These are phyloP conservation scores for Fraxinus excelsior DNA, from an alignment of 257 asterid species.

Conservation along the genomic window DNA sequence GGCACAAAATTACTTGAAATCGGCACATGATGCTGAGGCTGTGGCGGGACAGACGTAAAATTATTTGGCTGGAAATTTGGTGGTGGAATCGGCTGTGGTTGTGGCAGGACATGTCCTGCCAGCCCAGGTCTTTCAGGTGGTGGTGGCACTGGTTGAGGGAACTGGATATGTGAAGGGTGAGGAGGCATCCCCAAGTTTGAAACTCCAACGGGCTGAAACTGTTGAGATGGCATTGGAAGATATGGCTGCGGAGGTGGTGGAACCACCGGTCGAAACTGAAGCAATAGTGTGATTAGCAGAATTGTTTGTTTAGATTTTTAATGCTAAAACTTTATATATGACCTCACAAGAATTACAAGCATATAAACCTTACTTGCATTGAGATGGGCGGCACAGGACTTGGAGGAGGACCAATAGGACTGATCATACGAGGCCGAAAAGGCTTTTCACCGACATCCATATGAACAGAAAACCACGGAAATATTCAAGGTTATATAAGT, in stretches of 20 bases:
- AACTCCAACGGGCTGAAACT: slow-evolving; percentile 66
- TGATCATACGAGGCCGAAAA: slow-evolving; percentile 60
- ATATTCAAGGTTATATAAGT: slow-evolving; percentile 17
- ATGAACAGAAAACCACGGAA: slow-evolving; percentile 21
- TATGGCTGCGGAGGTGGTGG: slow-evolving; percentile 61
- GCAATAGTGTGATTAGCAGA: slow-evolving; percentile 15
- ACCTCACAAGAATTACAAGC: slow-evolving; percentile 14
- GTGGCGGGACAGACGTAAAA: slow-evolving; percentile 46
- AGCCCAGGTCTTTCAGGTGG: slow-evolving; percentile 54
- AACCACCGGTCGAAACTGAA: slow-evolving; percentile 65
- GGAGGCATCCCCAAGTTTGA: slow-evolving; percentile 63
- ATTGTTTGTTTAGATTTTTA: slow-evolving; percentile 13
- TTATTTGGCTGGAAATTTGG: slow-evolving; percentile 56
- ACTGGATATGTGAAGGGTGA: slow-evolving; percentile 57
- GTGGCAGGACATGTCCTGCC: slow-evolving; percentile 55
- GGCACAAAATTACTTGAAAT: slow-evolving; percentile 62
- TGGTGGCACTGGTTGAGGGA: slow-evolving; percentile 62
- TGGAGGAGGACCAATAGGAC: slow-evolving; percentile 64
- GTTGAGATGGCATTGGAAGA: slow-evolving; percentile 61
- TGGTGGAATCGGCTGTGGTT: slow-evolving; percentile 53
- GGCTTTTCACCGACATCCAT: slow-evolving; percentile 45
- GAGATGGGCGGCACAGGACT: slow-evolving; percentile 71
- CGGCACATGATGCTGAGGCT: slow-evolving; percentile 43
- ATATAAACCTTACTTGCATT: slow-evolving; percentile 61
- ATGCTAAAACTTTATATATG: slow-evolving; percentile 17